Base-by-base conservation (phyloP, 2,329 filamentous ascomycete species). In the Paradendryphiella salina region DNA sequence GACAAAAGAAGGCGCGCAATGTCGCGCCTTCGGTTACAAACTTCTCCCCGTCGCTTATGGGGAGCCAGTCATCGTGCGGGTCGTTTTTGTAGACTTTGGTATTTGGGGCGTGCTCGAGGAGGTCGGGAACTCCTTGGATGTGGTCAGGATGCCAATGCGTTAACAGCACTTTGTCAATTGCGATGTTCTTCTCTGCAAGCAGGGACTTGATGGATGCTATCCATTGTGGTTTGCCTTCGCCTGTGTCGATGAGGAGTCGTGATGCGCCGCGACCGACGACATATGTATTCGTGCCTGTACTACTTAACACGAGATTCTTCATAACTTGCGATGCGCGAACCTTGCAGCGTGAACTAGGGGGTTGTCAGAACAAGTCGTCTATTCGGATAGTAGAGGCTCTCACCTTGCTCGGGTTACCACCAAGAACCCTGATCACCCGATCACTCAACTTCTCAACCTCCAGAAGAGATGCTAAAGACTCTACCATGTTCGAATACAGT, bases 61-160 rank as follows among this genome's bases (percentile, higher is more conserved):
- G 72, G 3, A 67, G 65, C 67, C 86, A 83, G 13, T 57, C 61
- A 11, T 63, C 57, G 13, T 65, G 59, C 0, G 87, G 85, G 29
- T 83, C 73, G 60, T 85, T 77, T 71, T 94, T 93, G 74, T 85
- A 84, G 32, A 94, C 73, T 17, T 76, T 77, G 5, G 82, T 84
- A 14, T 79, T 68, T 0, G 89, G 87, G n/a, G 80, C 88, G 18
- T 87, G 68, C 11, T 75, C 72, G 14, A 85, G 76, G 1, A 96
- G 77, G 63, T 95, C 85, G 2, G 76, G 70, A 18, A 96, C 82
- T 6, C 94, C 94, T 18, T 85, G 83, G 5, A 86, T 81, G 68
- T 99, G 94, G 67, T 99, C 94, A 34, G 77, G 82, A 69, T 99
- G 94, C 90, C 92, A 96, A 72, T 99, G 94, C 0, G 92, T 95